Evolutionary conservation across 129 eudicot genomes (phyloP).

Genomic region (Lonicera japonica): DNA sequence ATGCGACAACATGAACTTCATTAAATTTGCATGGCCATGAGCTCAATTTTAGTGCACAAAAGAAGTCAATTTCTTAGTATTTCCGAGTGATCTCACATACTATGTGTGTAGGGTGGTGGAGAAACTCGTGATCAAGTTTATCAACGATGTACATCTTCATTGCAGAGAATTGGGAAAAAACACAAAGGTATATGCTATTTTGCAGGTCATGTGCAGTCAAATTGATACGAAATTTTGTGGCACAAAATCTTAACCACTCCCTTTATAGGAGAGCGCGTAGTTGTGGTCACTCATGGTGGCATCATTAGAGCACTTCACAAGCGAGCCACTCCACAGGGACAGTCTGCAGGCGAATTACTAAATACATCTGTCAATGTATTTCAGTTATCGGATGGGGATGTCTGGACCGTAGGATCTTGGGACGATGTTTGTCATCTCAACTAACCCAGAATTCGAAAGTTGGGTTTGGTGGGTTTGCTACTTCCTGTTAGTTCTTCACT

Average conservation of each 20-base stretch:
- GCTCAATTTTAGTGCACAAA: too few relatives aligned
- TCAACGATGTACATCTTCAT: constrained; percentile 58
- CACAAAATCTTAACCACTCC: not conserved
- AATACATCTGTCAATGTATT: constrained; percentile 23
- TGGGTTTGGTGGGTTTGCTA: constrained; percentile 21
- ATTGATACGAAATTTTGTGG: not conserved
- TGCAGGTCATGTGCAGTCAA: not conserved
- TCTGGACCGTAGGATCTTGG: constrained; percentile 25
- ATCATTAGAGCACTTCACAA: constrained; percentile 62
- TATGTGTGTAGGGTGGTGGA: constrained; percentile 77
- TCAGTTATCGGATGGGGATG: constrained; percentile 10
- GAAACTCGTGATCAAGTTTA: constrained; percentile 80
- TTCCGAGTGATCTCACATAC: not conserved
- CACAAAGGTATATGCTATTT: constrained; percentile 52
- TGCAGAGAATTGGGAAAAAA: constrained; percentile 63
- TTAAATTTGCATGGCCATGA: too few relatives aligned
- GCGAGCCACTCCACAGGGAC: constrained; percentile 15
- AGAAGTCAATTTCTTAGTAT: not conserved
- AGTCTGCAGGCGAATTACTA: constrained; percentile 2
- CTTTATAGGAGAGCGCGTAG: constrained; percentile 67
- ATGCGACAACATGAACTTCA: too few relatives aligned
- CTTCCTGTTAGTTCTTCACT: constrained; percentile 14
- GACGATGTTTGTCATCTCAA: constrained; percentile 23
- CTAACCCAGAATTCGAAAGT: constrained; percentile 35
- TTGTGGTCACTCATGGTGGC: constrained; percentile 88